Percentiles rank a stretch among this genome's conserved stretches.
Evolutionary conservation across 1,284 basidiomycete genomes (phyloP).

Genomic region (Cutaneotrichosporon dermatis): DNA sequence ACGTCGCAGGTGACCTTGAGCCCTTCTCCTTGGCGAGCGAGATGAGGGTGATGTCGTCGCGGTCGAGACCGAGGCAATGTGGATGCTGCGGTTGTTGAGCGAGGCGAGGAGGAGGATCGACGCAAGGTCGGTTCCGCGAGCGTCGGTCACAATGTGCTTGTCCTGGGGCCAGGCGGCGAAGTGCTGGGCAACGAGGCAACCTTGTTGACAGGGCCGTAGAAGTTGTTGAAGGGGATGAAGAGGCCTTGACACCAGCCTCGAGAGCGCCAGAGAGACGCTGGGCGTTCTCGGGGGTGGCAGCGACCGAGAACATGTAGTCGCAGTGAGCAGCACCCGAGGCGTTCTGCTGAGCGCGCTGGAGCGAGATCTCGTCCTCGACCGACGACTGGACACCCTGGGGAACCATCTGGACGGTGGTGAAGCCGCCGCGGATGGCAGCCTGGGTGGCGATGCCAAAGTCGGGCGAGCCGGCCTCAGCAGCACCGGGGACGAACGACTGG

Average conservation of each 20-base stretch:
- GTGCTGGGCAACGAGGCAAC: conserved; percentile 69
- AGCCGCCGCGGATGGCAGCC: conserved; percentile 79
- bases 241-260: conserved; percentile 74
- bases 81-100: conserved; percentile 81
- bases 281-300: conserved; percentile 67
- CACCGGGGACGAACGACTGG: conserved; percentile 77
- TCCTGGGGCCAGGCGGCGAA: conserved; percentile 87
- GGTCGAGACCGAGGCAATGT: conserved; percentile 89
- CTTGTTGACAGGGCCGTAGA: conserved; percentile 55
- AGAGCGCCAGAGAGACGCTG: conserved; percentile 65
- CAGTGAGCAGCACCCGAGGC: conserved; percentile 65
- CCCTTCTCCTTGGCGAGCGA: conserved; percentile 90
- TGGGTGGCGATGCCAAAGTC: conserved; percentile 68
- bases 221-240: conserved; percentile 72
- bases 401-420: conserved; percentile 74
- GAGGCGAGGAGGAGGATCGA: conserved; percentile 90
- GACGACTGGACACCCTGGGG: conserved; percentile 62
- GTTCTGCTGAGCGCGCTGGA: conserved; percentile 66
- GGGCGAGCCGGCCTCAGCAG: conserved; percentile 55
- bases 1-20: conserved; percentile 95
- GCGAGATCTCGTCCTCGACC: conserved; percentile 64
- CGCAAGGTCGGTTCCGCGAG: conserved; percentile 85
- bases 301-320: conserved; percentile 78
- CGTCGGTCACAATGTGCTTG: conserved; percentile 90
- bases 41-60: conserved; percentile 87